Evolutionary conservation across 2,329 filamentous ascomycete species (phyloP).

Genomic region (Talaromyces islandicus): DNA sequence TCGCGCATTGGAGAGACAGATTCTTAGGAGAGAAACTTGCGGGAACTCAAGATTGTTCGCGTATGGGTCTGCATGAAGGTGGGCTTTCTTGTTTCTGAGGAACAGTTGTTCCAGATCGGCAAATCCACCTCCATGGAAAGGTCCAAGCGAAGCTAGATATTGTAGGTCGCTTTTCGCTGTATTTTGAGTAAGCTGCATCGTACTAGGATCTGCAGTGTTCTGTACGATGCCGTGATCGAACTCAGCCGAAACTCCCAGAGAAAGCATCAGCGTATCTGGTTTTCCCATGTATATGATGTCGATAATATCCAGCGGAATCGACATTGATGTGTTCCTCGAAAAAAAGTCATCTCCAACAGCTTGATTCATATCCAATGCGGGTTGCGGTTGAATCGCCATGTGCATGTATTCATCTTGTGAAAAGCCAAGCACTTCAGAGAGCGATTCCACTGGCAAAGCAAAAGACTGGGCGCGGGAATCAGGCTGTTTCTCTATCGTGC

Average conservation of each 20-base stretch:
- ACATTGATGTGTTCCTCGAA: not conserved
- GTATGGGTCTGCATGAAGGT: conserved; percentile 2
- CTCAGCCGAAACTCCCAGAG: not conserved
- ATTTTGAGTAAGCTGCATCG: not conserved
- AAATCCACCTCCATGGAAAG: not conserved
- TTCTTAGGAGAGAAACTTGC: not conserved
- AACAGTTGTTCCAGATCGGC: not conserved
- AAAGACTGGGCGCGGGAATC: not conserved
- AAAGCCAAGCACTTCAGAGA: not conserved
- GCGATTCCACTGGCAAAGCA: not conserved
- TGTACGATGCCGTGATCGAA: not conserved
- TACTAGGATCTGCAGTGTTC: not conserved
- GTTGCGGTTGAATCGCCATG: not conserved
- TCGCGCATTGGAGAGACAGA: conserved; percentile 4
- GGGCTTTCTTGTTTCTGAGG: not conserved
- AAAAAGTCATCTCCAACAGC: not conserved
- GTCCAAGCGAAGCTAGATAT: not conserved
- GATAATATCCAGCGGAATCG: not conserved
- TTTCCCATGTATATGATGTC: not conserved
- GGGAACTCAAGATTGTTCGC: not conserved
- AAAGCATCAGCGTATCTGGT: not conserved
- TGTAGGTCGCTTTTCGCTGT: not conserved
- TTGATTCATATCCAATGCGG: not conserved
- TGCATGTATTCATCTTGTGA: not conserved
- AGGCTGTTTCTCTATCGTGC: not conserved